These are phyloP conservation scores for Diddensiella santjacobensis DNA, from an alignment of 805 yeast species.

Conservation along the genomic window DNA sequence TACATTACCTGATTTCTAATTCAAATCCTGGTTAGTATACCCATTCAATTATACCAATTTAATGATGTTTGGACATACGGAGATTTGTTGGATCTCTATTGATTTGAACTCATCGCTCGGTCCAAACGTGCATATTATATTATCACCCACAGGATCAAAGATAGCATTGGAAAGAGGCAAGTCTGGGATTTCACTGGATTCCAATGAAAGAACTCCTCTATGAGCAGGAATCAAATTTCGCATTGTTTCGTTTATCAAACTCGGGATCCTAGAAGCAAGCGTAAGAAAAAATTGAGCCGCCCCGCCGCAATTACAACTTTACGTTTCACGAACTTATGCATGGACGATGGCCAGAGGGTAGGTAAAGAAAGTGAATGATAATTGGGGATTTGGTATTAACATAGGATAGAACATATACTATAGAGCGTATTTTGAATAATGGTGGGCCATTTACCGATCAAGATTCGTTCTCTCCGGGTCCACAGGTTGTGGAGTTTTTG, in stretches of 20 bases:
- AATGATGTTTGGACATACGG: too few species aligned
- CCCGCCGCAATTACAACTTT: too few species aligned
- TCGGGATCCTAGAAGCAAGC: neutral
- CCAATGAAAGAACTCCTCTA: constrained; percentile 38
- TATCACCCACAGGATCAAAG: constrained; percentile 72
- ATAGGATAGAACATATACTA: neutral
- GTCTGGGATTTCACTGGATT: constrained; percentile 62
- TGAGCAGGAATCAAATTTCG: constrained; percentile 26
- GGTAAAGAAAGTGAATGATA: too few species aligned
- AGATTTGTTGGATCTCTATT: constrained; percentile 72
- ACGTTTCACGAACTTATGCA: too few species aligned
- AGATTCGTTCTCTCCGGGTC: constrained; percentile 37
- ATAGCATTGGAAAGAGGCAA: constrained; percentile 45
- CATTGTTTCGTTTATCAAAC: constrained; percentile 15
- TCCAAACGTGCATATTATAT: constrained; percentile 62
- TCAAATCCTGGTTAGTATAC: neutral
- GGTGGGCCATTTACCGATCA: constrained; percentile 35
- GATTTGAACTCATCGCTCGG: constrained; percentile 49
- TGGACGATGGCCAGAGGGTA: constrained; percentile 1
- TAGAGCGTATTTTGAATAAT: constrained; percentile 1
- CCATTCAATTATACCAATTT: neutral
- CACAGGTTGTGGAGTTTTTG: constrained; percentile 26
- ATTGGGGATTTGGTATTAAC: too few species aligned
- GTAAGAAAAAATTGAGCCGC: neutral
- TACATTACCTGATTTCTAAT: constrained; percentile 55